Evolutionary conservation across 2,329 filamentous ascomycete genomes (phyloP), one percentile per base, ranked within the genome.

Genomic region (Leptographium wingfieldii): DNA sequence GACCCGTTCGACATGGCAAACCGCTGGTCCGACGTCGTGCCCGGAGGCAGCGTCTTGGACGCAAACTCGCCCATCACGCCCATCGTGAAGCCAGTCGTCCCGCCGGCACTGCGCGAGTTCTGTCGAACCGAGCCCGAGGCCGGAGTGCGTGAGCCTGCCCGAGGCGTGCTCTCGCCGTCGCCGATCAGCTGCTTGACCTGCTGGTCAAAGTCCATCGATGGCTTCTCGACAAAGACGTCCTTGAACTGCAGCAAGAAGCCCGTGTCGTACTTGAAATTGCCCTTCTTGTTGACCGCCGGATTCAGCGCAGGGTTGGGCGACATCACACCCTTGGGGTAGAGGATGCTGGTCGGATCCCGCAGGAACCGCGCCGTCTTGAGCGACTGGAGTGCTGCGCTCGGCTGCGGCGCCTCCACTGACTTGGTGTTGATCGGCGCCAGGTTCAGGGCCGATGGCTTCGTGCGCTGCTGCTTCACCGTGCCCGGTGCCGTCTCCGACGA

Each of bases 211-310:
- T 97, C 92, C 52, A 92, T 74, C 0, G 91, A 95, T 16, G 94
- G 94, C 76, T 96, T 95, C 78, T 99, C 94, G 64, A 90, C 95
- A 76, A 96, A 99, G 25, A 96, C 90, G 67, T 83, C 83, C 76
- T 96, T 90, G 80, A 99, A 99, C 71, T 99, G 94, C 35, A 99
- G 80, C 74, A 99, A 77, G 79, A 99, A 99, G 67, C 87, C 86
- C 68, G 92, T 89, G 74, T 97, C 91, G 73, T 99, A 99, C 72
- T 95, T 92, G 78, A 95, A 95, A 51, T 84, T 86, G 62, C 84
- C 84, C 76, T 92, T 92, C 73, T 87, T 89, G 40, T 83, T 80
- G 33, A 90, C 87, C 19, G 87, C 87, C 49, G 82, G 78, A 72
- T 97, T 99, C 65, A 96, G 76, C 3, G 92, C 89, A 12, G 92